A percentile compares a stretch with the other conserved stretches of the same genome.
Evolutionary conservation across 1,139 yeast genomes (phyloP).

Genomic region (Yamadazyma siamensis): DNA sequence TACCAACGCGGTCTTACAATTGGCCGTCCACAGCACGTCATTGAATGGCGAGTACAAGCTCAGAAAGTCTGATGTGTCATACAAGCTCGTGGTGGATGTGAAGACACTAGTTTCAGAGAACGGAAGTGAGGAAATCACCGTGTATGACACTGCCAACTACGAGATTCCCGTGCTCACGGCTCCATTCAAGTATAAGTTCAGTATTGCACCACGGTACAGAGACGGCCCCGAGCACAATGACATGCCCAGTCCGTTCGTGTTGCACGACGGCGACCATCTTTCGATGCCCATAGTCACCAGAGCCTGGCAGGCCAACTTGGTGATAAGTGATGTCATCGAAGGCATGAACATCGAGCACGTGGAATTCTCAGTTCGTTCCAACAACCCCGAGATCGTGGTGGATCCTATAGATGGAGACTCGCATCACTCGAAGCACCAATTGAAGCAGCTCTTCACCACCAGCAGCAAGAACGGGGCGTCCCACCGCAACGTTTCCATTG

Average conservation of each 20-base stretch:
- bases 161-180: conserved; percentile 27
- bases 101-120: conserved; percentile 21
- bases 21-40: conserved; percentile 22
- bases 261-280: conserved; percentile 15
- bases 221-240: conserved; percentile 17
- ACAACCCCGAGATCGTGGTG: conserved; percentile 28
- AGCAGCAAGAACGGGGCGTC: conserved; percentile 37
- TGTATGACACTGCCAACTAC: conserved; percentile 27
- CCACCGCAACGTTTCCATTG: conserved; percentile 37
- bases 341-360: conserved; percentile 1
- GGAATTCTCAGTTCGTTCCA: conserved; percentile 19
- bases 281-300: conserved; percentile 45
- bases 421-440: conserved; percentile 1
- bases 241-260: conserved; percentile 44
- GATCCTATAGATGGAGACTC: conserved; percentile 15
- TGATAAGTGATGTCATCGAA: conserved; percentile 9
- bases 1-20: too few species aligned
- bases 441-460: conserved; percentile 28
- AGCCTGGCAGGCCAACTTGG: conserved; percentile 40
- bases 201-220: conserved; percentile 37
- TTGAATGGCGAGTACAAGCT: conserved; percentile 11
- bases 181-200: conserved; percentile 35
- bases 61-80: conserved; percentile 7
- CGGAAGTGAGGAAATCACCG: conserved; percentile 15
- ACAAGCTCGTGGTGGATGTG: conserved; percentile 20